A percentile compares a stretch with the other conserved stretches of the same genome.
phyloP scores from a whole-genome alignment of 352 stramenopile genomes.

The Phytophthora pistaciae region DNA sequence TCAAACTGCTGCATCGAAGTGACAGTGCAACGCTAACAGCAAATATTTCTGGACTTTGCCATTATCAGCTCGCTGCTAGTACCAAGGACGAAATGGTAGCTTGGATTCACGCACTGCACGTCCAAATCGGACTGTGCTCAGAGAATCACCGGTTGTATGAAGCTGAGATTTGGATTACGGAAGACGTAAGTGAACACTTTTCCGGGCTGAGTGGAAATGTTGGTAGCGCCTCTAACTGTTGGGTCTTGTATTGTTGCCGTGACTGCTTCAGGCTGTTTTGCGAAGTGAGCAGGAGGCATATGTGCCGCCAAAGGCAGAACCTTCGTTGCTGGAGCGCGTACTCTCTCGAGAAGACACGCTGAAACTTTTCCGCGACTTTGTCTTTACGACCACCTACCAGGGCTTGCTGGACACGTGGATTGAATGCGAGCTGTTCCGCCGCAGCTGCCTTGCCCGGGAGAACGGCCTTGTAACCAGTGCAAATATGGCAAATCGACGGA shows the following conservation, averaged over 20 bases:
- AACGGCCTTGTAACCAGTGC: slow-evolving; percentile 47
- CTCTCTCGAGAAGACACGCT: slow-evolving; percentile 78
- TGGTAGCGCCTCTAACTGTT: not conserved
- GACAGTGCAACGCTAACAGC: not conserved
- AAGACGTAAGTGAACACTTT: slow-evolving; percentile 62
- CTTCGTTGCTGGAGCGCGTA: slow-evolving; percentile 73
- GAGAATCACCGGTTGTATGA: slow-evolving; percentile 86
- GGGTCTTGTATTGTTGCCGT: not conserved
- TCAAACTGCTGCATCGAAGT: not conserved
- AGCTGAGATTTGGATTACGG: slow-evolving; percentile 86
- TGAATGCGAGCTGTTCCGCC: slow-evolving; percentile 83
- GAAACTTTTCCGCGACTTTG: slow-evolving; percentile 86
- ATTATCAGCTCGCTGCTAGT: slow-evolving; percentile 68
- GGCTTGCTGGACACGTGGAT: slow-evolving; percentile 86
- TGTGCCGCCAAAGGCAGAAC: slow-evolving; percentile 49
- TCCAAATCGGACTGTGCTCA: slow-evolving; percentile 81
- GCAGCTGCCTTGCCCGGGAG: slow-evolving; percentile 73
- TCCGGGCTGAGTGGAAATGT: not conserved
- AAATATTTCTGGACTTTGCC: not conserved
- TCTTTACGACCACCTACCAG: slow-evolving; percentile 67
- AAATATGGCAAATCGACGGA: slow-evolving; percentile 39
- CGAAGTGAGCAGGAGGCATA: slow-evolving; percentile 66
- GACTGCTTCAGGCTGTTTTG: slow-evolving; percentile 53
- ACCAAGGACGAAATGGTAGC: slow-evolving; percentile 84
- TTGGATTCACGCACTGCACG: slow-evolving; percentile 84